These are phyloP conservation scores for Plasmodium relictum DNA, from an alignment of 169 alveolate genomes.

Conservation along the genomic window DNA sequence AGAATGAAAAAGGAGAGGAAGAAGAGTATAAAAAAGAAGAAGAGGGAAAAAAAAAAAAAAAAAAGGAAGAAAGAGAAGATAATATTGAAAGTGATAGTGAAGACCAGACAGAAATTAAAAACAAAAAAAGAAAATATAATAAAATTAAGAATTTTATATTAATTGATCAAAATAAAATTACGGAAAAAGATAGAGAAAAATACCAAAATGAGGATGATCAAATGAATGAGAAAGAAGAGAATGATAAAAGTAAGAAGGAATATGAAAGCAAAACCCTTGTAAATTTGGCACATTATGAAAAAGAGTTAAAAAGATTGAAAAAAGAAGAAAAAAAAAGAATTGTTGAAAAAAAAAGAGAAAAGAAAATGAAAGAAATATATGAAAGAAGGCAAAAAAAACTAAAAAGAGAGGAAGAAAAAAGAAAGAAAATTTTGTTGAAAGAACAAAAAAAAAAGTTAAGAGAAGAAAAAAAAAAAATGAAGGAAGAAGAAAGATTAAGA, in stretches of 20 bases:
- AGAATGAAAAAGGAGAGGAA: too few relatives aligned
- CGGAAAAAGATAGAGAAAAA: background rate
- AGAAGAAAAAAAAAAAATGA: conserved; percentile 25
- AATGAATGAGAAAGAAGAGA: background rate
- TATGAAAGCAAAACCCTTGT: too few relatives aligned
- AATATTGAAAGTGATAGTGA: background rate
- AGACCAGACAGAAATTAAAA: background rate
- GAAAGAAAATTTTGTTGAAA: background rate
- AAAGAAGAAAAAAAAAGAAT: background rate
- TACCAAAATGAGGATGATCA: background rate
- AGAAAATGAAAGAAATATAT: conserved; percentile 5
- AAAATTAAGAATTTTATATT: too few relatives aligned
- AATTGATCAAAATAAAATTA: background rate
- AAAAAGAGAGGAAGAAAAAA: conserved; percentile 18
- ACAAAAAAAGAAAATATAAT: too few relatives aligned
- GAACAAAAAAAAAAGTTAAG: conserved; percentile 14
- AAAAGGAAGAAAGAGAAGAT: background rate
- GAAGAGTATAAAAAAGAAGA: background rate
- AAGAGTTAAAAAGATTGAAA: background rate
- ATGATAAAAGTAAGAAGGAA: background rate
- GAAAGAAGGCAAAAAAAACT: conserved; percentile 19
- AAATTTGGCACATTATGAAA: background rate
- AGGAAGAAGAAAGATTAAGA: conserved; percentile 27
- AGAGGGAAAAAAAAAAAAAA: background rate
- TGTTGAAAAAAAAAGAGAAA: background rate